phyloP scores from a whole-genome alignment of 1,139 yeast genomes.

The Nakaseomyces uthaithaninus region DNA sequence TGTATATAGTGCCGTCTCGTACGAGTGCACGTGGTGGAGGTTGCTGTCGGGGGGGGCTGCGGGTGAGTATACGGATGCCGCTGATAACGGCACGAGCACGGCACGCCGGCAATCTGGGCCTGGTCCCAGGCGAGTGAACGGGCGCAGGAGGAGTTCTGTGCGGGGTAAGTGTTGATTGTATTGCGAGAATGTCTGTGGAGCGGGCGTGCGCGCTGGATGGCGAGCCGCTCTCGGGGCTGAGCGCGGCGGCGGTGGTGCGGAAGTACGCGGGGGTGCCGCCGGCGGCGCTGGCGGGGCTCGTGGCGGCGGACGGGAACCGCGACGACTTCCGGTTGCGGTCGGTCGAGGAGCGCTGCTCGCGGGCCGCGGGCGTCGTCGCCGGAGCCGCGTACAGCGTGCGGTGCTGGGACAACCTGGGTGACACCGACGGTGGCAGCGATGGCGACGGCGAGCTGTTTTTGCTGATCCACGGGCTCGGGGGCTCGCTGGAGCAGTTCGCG shows the following conservation, averaged over 20 bases:
- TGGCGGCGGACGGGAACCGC: not conserved
- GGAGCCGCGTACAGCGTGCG: not conserved
- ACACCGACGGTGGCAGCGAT: conserved; percentile 16
- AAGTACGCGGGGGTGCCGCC: not conserved
- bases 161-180: too few relatives aligned
- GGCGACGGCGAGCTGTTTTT: conserved; percentile 41
- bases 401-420: conserved; percentile 3
- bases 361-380: not conserved
- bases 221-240: conserved; percentile 1
- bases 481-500: conserved; percentile 65
- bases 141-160: too few relatives aligned
- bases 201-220: conserved; percentile 1
- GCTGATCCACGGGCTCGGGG: conserved; percentile 65
- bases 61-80: too few relatives aligned
- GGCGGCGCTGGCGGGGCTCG: not conserved
- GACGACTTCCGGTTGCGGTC: not conserved
- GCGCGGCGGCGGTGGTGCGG: not conserved
- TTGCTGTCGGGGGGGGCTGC: too few relatives aligned
- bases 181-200: not conserved
- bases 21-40: too few relatives aligned
- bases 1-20: too few relatives aligned
- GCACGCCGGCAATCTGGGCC: too few relatives aligned
- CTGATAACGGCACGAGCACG: too few relatives aligned
- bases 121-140: too few relatives aligned
- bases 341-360: conserved; percentile 1